Percentiles rank a stretch among this genome's conserved stretches.
These are phyloP conservation scores for Cicer yamashitae DNA, from an alignment of 306 rosid genomes.

Conservation along the genomic window DNA sequence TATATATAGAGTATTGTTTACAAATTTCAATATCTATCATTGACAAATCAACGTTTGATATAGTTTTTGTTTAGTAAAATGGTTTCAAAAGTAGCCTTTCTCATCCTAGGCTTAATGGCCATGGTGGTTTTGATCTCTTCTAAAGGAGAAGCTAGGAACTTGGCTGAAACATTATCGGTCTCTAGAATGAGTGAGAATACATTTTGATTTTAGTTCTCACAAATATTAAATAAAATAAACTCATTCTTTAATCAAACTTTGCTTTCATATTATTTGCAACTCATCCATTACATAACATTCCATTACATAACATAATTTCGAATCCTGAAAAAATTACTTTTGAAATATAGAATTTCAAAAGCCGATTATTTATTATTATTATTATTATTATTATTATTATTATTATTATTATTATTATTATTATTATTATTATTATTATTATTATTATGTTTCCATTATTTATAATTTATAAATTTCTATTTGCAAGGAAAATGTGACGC, in stretches of 20 bases:
- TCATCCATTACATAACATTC: too few relatives aligned
- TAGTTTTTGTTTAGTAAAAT: constrained; percentile 19
- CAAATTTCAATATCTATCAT: background rate
- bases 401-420: too few relatives aligned
- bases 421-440: too few relatives aligned
- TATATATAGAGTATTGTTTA: constrained; percentile 16
- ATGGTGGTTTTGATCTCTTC: constrained; percentile 23
- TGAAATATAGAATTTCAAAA: too few relatives aligned
- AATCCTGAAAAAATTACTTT: too few relatives aligned
- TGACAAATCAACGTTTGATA: background rate
- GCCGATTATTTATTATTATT: too few relatives aligned
- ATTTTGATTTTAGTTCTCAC: background rate
- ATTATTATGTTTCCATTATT: background rate
- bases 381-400: too few relatives aligned
- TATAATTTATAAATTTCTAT: background rate
- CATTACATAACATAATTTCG: too few relatives aligned
- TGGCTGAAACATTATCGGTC: background rate
- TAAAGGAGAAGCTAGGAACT: constrained; percentile 33
- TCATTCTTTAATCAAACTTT: background rate
- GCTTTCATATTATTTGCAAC: too few relatives aligned
- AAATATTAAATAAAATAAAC: background rate
- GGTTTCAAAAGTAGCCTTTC: constrained; percentile 43
- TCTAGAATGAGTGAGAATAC: background rate
- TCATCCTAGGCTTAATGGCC: constrained; percentile 42
- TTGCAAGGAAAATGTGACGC: background rate